Conservation (phyloP, 78 protist genomes). For the Protostelium mycophagum region DNA sequence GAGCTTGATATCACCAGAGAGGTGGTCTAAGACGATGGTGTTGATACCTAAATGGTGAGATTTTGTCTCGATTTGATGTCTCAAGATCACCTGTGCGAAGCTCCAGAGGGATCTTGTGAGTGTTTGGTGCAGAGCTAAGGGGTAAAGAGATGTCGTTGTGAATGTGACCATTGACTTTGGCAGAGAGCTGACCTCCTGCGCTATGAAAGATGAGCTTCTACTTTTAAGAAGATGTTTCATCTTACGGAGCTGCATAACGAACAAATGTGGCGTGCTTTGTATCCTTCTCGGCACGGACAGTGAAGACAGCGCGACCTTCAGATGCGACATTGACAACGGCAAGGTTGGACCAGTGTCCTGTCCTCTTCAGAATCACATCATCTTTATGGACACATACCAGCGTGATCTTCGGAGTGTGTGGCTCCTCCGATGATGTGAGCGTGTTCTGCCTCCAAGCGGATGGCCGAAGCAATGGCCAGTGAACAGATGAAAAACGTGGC, state of each 20-base stretch:
- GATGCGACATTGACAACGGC: not conserved
- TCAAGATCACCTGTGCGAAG: not conserved
- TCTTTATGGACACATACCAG: not conserved
- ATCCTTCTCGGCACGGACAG: not conserved
- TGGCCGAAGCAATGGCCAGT: too few relatives aligned
- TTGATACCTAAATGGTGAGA: not conserved
- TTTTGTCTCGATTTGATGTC: not conserved
- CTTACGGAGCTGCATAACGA: not conserved
- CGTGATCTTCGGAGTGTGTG: not conserved
- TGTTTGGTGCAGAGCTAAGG: not conserved
- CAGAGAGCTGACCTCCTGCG: not conserved
- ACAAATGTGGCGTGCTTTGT: not conserved
- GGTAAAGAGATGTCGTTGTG: not conserved
- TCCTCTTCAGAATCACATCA: not conserved
- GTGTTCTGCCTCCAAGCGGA: not conserved
- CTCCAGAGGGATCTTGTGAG: not conserved
- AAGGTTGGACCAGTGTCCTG: not conserved
- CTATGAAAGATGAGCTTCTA: not conserved
- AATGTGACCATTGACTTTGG: not conserved
- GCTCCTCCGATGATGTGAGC: not conserved
- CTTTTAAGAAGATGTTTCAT: not conserved
- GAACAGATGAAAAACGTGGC: too few relatives aligned
- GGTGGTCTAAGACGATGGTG: not conserved
- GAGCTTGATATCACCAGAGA: not conserved
- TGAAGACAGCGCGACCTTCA: not conserved